Evolutionary conservation across 306 rosid genomes (phyloP), one percentile per base, ranked within the genome.

Genomic region (Pueraria montana): DNA sequence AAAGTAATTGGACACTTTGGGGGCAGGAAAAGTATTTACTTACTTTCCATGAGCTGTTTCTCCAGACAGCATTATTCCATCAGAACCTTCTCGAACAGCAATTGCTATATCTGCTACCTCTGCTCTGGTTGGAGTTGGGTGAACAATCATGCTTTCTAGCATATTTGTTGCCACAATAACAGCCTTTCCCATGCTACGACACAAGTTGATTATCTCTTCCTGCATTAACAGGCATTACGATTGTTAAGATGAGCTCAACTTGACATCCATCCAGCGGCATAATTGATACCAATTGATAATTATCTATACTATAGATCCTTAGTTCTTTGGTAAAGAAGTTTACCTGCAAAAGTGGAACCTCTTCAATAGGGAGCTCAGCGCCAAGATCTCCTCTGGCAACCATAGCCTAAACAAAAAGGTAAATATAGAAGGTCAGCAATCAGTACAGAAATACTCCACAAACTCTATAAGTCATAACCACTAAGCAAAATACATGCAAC

Each of bases 1-100:
- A 53, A 81, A 21, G 62, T 71, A 80, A 80, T 45, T 80, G 11
- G 63, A 59, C 11, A 62, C 14, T 52, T 24, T 13, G 13, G 17
- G 24, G 63, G n/a, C 9, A 59, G 12, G n/a, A 45, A 45, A 43
- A 34, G 50, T 12, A 71, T 64, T 16, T 71, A 86, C 98, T 86
- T 91, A 94, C 99, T 94, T 96, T 85, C 99, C 99, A 66, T 96
- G 98, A 86, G 99, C 99, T 74, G 99, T 96, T 91, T 96, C 99
- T 77, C 99, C 99, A 18, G 99, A 96, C 8, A 96, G 90, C 99
- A 96, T 96, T 78, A 96, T 78, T 73, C 88, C 98, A 87, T 96
- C 99, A 79, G 99, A 90, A 75, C 99, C 99, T 90, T 96, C 99
- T 85, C 99, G 90, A 75, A 96, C 99, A 69, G 99, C 99, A 84